Evolutionary conservation across 768 basidiomycete species (phyloP).

Genomic region (Calocybe indica): DNA sequence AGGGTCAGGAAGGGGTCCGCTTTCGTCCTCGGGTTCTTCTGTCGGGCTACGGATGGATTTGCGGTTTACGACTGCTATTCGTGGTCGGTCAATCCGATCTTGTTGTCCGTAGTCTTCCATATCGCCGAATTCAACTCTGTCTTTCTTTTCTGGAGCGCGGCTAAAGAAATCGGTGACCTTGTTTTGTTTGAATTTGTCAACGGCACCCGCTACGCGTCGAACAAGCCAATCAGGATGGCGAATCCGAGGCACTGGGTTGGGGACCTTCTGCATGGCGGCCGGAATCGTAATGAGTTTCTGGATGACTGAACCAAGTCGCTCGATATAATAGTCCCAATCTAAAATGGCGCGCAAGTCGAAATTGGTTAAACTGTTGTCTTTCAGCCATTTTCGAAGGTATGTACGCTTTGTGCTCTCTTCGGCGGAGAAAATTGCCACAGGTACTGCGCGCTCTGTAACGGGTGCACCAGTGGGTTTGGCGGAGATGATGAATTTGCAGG

Average conservation of each 20-base stretch:
- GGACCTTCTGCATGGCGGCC: slow-evolving; percentile 94
- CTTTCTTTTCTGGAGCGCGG: slow-evolving; percentile 25
- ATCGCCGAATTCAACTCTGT: slow-evolving; percentile 34
- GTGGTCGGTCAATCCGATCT: slow-evolving; percentile 24
- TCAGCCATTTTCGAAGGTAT: slow-evolving; percentile 95
- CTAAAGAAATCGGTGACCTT: slow-evolving; percentile 95
- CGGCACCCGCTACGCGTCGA: slow-evolving; percentile 78
- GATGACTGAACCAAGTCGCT: slow-evolving; percentile 94
- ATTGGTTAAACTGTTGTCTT: slow-evolving; percentile 78
- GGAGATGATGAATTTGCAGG: slow-evolving; percentile 99
- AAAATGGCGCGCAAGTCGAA: slow-evolving; percentile 93
- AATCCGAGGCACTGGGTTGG: slow-evolving; percentile 94
- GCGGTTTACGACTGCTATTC: slow-evolving; percentile 49
- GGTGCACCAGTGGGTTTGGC: slow-evolving; percentile 88
- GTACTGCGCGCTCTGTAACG: slow-evolving; percentile 94
- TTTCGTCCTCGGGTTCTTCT: slow-evolving; percentile 34
- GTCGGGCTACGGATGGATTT: slow-evolving; percentile 37
- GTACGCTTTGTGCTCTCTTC: slow-evolving; percentile 86
- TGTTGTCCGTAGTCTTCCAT: slow-evolving; percentile 54
- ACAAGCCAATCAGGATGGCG: slow-evolving; percentile 97
- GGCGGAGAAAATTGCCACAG: slow-evolving; percentile 95
- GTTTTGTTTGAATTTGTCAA: slow-evolving; percentile 98
- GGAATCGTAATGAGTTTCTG: slow-evolving; percentile 99
- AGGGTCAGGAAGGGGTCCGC: slow-evolving; percentile 55
- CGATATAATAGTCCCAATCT: slow-evolving; percentile 99